Evolutionary conservation across 2,329 filamentous ascomycete genomes (phyloP).

Genomic region (Ramularia endophylla): DNA sequence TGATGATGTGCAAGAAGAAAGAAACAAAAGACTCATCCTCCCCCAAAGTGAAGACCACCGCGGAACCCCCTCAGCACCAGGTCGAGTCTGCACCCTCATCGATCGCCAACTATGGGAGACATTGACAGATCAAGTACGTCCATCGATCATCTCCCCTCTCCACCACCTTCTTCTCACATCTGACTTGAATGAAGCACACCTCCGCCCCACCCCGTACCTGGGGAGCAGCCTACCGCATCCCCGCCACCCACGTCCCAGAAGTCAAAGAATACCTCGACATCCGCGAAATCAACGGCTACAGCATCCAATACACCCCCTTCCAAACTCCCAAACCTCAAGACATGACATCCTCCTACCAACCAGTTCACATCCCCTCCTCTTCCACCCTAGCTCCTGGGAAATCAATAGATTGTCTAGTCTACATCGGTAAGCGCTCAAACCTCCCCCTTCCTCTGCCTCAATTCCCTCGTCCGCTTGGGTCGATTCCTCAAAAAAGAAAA

Average conservation of each 20-base stretch:
- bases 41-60: conserved; percentile 83
- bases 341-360: conserved; percentile 45
- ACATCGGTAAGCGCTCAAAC: too few species aligned
- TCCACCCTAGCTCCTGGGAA: conserved; percentile 4
- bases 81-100: conserved; percentile 89
- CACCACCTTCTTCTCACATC: background rate
- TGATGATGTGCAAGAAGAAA: too few species aligned
- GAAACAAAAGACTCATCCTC: too few species aligned
- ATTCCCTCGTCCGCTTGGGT: too few species aligned
- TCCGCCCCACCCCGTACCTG: conserved; percentile 64
- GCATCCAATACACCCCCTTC: conserved; percentile 84
- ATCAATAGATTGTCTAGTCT: conserved; percentile 61
- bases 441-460: too few species aligned
- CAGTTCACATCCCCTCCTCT: conserved; percentile 32
- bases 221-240: conserved; percentile 78
- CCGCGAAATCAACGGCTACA: conserved; percentile 95
- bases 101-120: conserved; percentile 76
- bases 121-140: conserved; percentile 56
- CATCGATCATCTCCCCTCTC: background rate
- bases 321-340: conserved; percentile 34
- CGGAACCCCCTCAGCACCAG: conserved; percentile 80
- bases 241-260: conserved; percentile 67
- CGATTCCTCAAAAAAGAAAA: too few species aligned
- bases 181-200: conserved; percentile 42
- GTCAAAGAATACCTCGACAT: conserved; percentile 91